Base-by-base conservation (phyloP, 106 monocot genomes). In the Narthecium ossifragum region DNA sequence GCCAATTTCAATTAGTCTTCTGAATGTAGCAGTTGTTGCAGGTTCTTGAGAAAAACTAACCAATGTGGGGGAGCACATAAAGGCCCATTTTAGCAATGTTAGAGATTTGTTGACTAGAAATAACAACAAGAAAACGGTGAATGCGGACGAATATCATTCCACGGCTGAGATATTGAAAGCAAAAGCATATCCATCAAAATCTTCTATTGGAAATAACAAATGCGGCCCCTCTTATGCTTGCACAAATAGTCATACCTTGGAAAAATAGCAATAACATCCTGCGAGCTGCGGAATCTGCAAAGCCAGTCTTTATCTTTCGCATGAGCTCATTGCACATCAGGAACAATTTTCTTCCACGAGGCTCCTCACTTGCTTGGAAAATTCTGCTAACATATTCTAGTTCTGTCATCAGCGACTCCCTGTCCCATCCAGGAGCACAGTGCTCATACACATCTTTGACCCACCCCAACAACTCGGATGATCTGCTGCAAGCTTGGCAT, bases 371-470 rank as follows among this genome's bases (percentile, higher is more conserved):
- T 30, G 76, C 31, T 23, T 76, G 73, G 46, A 99, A 99, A 14
- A 99, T 99, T 73, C 88, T 87, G 55, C 74, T 73, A 4, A 91
- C 91, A 64, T 84, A 76, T 10, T 99, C 84, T 31, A 99, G 81
- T 47, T 99, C 98, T 38, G 78, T 68, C 36, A 83, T 51, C 64
- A 99, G 33, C 28, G 71, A 62, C 7, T 99, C 98, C 30, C 82
- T 43, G 29, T 88, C 91, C 87, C 87, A 99, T 14, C 69, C 74
- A 12, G 74, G 88, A 51, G 98, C 87, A 66, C 98, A 99, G 39
- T 99, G 98, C 34, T 99, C 88, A 61, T 88, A 99, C 1, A 91
- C 98, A 74, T 99, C 98, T 56, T 88, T 87, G 37, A 99, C 91
- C 91, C 91, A 91, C 0, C 98, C 91, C 17, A 99, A 61, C 52